A percentile compares a stretch with the other conserved stretches of the same genome.
Conservation (phyloP, 2,329 filamentous ascomycete genomes). For the Pestalotiopsis sp. region DNA sequence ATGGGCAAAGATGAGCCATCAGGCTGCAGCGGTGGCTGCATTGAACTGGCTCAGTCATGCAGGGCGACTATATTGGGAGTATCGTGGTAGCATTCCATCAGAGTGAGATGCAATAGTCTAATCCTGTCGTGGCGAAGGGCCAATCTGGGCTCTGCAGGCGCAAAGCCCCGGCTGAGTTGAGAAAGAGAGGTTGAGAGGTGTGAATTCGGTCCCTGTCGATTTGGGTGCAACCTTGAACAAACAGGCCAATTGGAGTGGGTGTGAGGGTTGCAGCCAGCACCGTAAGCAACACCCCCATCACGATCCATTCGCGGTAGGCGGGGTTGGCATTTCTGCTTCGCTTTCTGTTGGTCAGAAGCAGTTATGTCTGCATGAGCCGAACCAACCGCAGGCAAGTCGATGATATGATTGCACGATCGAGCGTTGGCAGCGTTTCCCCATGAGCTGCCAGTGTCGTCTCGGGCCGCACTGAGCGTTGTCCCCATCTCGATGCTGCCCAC, state of each 20-base stretch:
- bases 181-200: background rate
- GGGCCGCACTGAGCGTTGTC: background rate
- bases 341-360: background rate
- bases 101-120: conserved; percentile 7
- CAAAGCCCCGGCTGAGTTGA: background rate
- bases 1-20: background rate
- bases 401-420: background rate
- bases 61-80: conserved; percentile 1
- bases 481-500: background rate
- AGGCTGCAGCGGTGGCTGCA: background rate
- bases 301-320: background rate
- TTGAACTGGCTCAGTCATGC: conserved; percentile 7
- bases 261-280: conserved; percentile 3
- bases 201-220: background rate
- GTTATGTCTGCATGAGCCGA: background rate
- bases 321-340: background rate
- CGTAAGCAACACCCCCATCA: background rate
- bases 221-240: background rate
- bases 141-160: background rate
- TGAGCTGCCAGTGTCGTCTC: background rate
- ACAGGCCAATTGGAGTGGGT: background rate
- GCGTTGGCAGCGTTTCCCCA: background rate
- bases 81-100: background rate
- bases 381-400: background rate
- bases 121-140: conserved; percentile 15